phyloP scores from a whole-genome alignment of 495 filamentous ascomycete genomes.

The Saxispiralis lemnorum region DNA sequence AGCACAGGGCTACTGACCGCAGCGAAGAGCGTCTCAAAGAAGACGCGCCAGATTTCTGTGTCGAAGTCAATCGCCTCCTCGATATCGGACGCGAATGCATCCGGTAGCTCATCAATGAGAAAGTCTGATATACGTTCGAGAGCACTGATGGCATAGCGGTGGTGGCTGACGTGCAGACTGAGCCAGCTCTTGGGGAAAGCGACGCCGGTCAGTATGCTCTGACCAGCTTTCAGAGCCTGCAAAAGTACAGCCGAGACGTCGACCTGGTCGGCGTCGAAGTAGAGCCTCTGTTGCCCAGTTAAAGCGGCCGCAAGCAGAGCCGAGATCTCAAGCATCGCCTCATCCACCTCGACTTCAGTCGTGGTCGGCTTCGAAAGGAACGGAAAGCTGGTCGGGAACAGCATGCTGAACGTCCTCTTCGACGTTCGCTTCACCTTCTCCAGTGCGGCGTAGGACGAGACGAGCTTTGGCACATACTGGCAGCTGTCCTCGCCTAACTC shows the following conservation, averaged over 20 bases:
- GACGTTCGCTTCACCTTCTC: constrained; percentile 42
- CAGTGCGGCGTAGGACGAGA: constrained; percentile 72
- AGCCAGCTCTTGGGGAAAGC: constrained; percentile 84
- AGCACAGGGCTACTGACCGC: constrained; percentile 76
- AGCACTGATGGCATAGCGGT: constrained; percentile 72
- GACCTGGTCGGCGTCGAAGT: constrained; percentile 45
- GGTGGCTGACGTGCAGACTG: constrained; percentile 85
- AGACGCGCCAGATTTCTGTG: constrained; percentile 82
- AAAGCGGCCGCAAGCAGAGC: constrained; percentile 69
- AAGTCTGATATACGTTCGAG: constrained; percentile 70
- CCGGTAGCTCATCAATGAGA: constrained; percentile 55
- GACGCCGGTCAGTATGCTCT: constrained; percentile 74
- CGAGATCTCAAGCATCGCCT: constrained; percentile 74
- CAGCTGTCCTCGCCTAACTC: constrained; percentile 66
- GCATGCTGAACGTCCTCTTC: constrained; percentile 56
- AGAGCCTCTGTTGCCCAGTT: constrained; percentile 43
- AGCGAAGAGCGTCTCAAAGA: constrained; percentile 75
- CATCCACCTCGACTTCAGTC: constrained; percentile 53
- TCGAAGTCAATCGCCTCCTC: constrained; percentile 88
- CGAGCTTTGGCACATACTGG: constrained; percentile 75
- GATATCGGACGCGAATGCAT: constrained; percentile 63
- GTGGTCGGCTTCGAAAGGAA: constrained; percentile 60
- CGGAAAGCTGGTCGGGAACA: constrained; percentile 81
- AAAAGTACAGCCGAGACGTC: constrained; percentile 60
- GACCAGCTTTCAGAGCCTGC: constrained; percentile 61